Evolutionary conservation across 148 eudicot species (phyloP), one percentile per base, ranked within the genome.

Genomic region (Camellia sinensis): DNA sequence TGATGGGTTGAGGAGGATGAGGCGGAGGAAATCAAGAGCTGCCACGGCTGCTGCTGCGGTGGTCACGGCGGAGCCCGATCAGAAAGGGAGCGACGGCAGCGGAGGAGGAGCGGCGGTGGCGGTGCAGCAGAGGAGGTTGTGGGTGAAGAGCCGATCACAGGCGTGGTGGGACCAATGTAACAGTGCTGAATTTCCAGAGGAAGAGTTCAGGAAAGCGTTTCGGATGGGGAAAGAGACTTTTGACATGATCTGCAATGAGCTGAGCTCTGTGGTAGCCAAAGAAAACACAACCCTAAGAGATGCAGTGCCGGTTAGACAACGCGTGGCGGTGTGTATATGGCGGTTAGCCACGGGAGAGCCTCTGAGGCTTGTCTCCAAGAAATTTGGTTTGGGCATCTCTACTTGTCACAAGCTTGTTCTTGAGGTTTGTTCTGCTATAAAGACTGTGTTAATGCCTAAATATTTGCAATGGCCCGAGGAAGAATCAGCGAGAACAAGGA

Each of bases 121-220:
- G 13, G 85, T 86, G 45, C 92, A 87, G 60, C 92, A 87, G 50
- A 74, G 94, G 50, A 78, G 97, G 71, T 82, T 94, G 41, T 94
- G 98, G 98, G 98, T 94, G 17, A 94, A 90, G 86, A 87, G 82
- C 72, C 81, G 98, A 79, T 92, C 97, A 7, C 88, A 80, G 13
- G 98, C 87, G 2, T 94, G 98, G 98, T 94, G 98, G 97, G 98
- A 92, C 79, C 89, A 89, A 69, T 92, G 89, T 61, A 92, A 80
- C 79, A 89, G 91, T 53, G 86, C 87, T 2, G 95, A 92, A 17
- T 90, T 87, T 46, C 91, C 97, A 0, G 97, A 94, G 3, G 90
- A 88, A 1, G 98, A 92, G 76, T 92, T 92, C 44, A 82, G 84
- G 75, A 92, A 90, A 50, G 87, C 88, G 18, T 92, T 94, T 69